phyloP scores from a whole-genome alignment of 257 asterid genomes.

The Penstemon newberryi region DNA sequence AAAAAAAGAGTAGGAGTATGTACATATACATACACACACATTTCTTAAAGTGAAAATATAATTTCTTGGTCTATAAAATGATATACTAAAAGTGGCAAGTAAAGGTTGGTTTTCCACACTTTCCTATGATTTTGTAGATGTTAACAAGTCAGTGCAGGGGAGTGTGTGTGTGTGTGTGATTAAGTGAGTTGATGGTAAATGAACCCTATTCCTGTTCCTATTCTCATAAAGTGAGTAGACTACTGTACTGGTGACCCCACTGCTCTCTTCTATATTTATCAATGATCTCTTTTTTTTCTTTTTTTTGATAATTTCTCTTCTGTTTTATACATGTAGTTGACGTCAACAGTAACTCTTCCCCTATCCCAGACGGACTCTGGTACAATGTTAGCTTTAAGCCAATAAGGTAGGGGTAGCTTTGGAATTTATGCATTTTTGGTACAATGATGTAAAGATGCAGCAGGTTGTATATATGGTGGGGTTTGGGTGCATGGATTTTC shows the following conservation, averaged over 20 bases:
- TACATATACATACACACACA: too few relatives aligned
- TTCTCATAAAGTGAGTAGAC: neutral
- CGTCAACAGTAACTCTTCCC: conserved; percentile 20
- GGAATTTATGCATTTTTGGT: conserved; percentile 28
- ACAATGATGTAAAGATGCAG: conserved; percentile 31
- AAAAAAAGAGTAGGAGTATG: neutral
- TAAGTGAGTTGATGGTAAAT: conserved; percentile 2
- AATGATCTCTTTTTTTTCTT: conserved; percentile 7
- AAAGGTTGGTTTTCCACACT: conserved; percentile 36
- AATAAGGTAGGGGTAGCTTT: conserved; percentile 36
- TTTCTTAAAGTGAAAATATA: too few relatives aligned
- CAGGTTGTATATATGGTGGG: conserved; percentile 13
- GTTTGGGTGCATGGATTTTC: too few relatives aligned
- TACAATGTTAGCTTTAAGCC: conserved; percentile 2
- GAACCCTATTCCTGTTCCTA: neutral
- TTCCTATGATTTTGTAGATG: conserved; percentile 51
- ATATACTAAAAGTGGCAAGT: conserved; percentile 39
- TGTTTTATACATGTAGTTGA: conserved; percentile 32
- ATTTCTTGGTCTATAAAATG: conserved; percentile 18
- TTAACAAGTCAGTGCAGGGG: conserved; percentile 37
- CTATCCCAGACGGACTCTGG: neutral
- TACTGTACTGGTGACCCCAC: conserved; percentile 32
- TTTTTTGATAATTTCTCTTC: neutral
- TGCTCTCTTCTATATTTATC: conserved; percentile 12
- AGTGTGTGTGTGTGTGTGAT: neutral